Conservation (phyloP, 495 filamentous ascomycete species). For the Talaromyces thailandensis region DNA sequence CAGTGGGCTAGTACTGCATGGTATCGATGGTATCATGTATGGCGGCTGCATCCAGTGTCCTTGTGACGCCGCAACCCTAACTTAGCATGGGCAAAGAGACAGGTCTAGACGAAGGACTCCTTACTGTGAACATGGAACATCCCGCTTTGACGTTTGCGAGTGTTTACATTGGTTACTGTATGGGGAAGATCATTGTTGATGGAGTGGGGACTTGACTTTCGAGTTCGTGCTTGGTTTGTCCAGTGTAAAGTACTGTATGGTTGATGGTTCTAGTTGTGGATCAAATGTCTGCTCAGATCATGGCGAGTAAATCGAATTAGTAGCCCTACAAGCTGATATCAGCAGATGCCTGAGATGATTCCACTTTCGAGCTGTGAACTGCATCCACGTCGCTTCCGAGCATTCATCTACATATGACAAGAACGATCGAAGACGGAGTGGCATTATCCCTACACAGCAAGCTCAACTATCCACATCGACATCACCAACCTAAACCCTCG, state of each 20-base stretch:
- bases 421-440: not conserved
- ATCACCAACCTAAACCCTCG: not conserved
- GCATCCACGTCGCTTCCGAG: too few species aligned
- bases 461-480: not conserved
- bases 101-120: not conserved
- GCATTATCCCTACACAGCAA: not conserved
- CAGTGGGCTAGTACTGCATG: not conserved
- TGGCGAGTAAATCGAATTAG: not conserved
- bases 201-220: not conserved
- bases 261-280: not conserved
- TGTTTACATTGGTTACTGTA: not conserved
- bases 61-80: constrained; percentile 1
- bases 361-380: too few species aligned
- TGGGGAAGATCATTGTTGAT: not conserved
- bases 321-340: not conserved
- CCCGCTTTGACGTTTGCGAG: not conserved
- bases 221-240: not conserved
- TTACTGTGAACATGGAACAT: too few species aligned
- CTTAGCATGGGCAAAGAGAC: not conserved
- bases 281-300: not conserved
- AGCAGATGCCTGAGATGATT: not conserved
- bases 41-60: not conserved
- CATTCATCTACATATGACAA: too few species aligned
- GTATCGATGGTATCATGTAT: not conserved
- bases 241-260: not conserved